Evolutionary conservation across 306 rosid species (phyloP), one percentile per base, ranked within the genome.

Genomic region (Prunus armeniaca): DNA sequence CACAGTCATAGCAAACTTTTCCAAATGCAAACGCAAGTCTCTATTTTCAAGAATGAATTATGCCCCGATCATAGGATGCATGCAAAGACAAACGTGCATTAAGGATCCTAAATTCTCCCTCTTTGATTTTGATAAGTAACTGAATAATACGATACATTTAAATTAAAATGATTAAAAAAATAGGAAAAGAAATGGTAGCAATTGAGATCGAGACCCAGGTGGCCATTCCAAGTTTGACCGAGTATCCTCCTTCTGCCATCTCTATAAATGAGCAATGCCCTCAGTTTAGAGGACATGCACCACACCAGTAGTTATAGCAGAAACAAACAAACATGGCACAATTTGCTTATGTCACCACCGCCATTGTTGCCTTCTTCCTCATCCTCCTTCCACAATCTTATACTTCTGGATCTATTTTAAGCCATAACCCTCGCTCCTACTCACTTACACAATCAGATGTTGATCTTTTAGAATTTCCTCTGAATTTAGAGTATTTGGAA

Each of bases 401-500:
- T 56, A 65, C 73, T 30, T 69, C 61, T 51, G 79, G 50, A 11
- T 25, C 24, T 34, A 57, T 41, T 3, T 56, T 9, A 9, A 5
- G 19, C 25, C 14, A 55, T 4, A 1, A 20, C 12, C 3, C 17
- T 3, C 3, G 7, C 43, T 12, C n/a, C 19, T 12, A 15, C 12
- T 4, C 60, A 0, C 13, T 76, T 43, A 69, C 86, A 17, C 6
- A 20, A 54, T 49, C 78, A 2, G 88, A 83, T 69, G 71, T 18
- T 12, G 91, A 91, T 76, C 80, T 81, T 24, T 28, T 91, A 10
- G 94, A 89, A 49, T 87, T 89, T 61, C 81, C 97, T 18, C 76
- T 91, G 6, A 89, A 91, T 65, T 84, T 89, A 52, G 94, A 91
- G 84, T 91, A 63, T n/a, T 68, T 88, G 65, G 94, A 91, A 69